These are phyloP conservation scores for Cladosporium cucumerinum DNA, from an alignment of 2,329 filamentous ascomycete species.

Conservation along the genomic window DNA sequence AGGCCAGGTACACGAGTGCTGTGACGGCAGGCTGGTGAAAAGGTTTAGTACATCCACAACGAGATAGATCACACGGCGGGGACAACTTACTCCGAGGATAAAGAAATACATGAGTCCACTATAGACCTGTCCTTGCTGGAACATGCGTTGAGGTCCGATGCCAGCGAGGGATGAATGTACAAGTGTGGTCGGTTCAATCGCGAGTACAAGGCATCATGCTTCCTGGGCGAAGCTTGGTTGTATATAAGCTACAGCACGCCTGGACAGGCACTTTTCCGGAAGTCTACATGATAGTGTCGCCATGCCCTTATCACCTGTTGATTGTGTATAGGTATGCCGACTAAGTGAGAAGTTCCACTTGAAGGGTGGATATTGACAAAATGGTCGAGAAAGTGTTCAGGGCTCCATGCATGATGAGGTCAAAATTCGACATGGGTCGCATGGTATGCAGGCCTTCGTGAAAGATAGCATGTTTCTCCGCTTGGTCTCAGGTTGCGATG, in stretches of 20 bases:
- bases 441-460: neutral
- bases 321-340: neutral
- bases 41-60: neutral
- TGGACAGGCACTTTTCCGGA: neutral
- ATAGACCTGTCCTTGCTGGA: neutral
- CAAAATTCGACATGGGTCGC: neutral
- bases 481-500: neutral
- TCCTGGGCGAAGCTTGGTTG: neutral
- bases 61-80: neutral
- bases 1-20: neutral
- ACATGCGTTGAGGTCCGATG: neutral
- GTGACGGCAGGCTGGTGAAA: neutral
- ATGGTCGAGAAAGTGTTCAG: neutral
- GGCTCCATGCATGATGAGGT: neutral
- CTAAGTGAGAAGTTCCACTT: neutral
- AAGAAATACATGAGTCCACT: neutral
- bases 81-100: neutral
- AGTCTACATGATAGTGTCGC: neutral
- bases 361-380: neutral
- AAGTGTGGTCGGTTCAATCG: neutral
- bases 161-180: neutral
- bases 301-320: neutral
- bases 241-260: neutral
- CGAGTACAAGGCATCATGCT: neutral
- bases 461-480: neutral